Conservation (phyloP, 495 filamentous ascomycete species). For the Corynascus novoguineensis region DNA sequence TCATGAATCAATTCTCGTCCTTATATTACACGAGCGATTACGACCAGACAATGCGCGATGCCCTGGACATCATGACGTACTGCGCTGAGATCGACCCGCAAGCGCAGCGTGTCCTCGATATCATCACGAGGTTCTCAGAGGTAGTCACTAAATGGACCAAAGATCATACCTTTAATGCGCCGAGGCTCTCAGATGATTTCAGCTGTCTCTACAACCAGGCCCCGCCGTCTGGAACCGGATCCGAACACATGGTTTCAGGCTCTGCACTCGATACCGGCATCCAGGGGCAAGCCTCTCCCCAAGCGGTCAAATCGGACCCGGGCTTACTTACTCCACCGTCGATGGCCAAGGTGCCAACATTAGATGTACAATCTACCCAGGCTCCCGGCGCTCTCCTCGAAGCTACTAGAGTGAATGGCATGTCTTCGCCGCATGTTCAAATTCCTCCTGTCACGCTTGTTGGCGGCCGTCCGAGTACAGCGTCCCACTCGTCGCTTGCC, state of each 20-base stretch:
- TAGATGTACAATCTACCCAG: conserved; percentile 19
- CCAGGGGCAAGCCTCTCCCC: conserved; percentile 3
- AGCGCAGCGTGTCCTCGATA: conserved; percentile 57
- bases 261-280: conserved; percentile 1
- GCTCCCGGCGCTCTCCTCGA: background rate
- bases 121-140: conserved; percentile 55
- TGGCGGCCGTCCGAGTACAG: conserved; percentile 13
- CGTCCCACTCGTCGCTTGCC: conserved; percentile 16
- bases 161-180: conserved; percentile 35
- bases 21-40: conserved; percentile 55
- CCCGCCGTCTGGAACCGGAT: background rate
- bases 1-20: conserved; percentile 63
- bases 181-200: conserved; percentile 39
- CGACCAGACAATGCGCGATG: conserved; percentile 51
- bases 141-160: conserved; percentile 45
- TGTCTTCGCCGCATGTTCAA: conserved; percentile 9
- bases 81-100: conserved; percentile 61
- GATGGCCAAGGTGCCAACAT: conserved; percentile 13
- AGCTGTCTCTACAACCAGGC: conserved; percentile 24
- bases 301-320: conserved; percentile 12
- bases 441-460: background rate
- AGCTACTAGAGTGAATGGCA: conserved; percentile 22
- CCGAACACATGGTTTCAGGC: background rate
- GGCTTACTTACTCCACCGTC: conserved; percentile 19
- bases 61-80: conserved; percentile 55